Evolutionary conservation across 305 asterid genomes (phyloP).

Genomic region (Fraxinus dipetala): DNA sequence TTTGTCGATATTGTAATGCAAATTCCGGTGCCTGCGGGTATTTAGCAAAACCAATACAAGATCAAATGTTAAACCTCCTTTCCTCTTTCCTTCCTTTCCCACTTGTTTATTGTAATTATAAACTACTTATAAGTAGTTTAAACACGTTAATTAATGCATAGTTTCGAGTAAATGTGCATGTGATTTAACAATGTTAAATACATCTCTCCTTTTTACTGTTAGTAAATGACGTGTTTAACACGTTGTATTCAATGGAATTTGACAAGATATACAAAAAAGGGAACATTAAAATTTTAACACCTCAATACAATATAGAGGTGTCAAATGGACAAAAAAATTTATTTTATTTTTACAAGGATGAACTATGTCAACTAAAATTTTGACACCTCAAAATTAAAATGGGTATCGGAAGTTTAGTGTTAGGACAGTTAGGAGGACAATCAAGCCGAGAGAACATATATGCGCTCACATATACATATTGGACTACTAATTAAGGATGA

Average conservation of each 20-base stretch:
- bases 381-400: too few relatives aligned
- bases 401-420: too few relatives aligned
- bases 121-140: not conserved
- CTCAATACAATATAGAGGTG: too few relatives aligned
- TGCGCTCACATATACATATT: too few relatives aligned
- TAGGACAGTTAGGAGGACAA: too few relatives aligned
- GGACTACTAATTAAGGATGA: too few relatives aligned
- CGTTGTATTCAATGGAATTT: not conserved
- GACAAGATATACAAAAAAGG: too few relatives aligned
- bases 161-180: not conserved
- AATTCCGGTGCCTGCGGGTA: slow-evolving; percentile 36
- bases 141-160: not conserved
- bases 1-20: slow-evolving; percentile 29
- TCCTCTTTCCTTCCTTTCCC: slow-evolving; percentile 26
- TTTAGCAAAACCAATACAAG: slow-evolving; percentile 7
- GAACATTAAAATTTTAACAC: too few relatives aligned
- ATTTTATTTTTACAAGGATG: too few relatives aligned
- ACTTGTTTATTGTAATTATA: not conserved
- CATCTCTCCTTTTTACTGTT: not conserved
- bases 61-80: slow-evolving; percentile 24
- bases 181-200: not conserved
- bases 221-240: not conserved
- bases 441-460: too few relatives aligned
- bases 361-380: too few relatives aligned
- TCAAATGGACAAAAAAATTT: too few relatives aligned